These are phyloP conservation scores for Daldinia concentrica DNA, from an alignment of 495 filamentous ascomycete genomes.

Conservation along the genomic window DNA sequence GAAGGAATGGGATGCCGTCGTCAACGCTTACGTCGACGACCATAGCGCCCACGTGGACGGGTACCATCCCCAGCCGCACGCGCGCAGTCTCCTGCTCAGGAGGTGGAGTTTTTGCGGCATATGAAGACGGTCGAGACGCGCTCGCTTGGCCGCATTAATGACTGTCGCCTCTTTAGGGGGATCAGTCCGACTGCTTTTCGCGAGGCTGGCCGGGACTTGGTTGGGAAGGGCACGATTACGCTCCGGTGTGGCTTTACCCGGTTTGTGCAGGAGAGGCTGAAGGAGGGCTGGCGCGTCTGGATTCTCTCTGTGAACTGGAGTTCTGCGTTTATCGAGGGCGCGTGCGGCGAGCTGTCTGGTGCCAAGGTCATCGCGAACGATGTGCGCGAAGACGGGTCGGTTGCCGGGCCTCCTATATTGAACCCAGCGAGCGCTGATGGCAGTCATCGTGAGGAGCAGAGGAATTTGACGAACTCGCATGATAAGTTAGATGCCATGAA, in stretches of 20 bases:
- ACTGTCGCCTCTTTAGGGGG: slow-evolving; percentile 48
- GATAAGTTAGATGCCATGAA: slow-evolving; percentile 46
- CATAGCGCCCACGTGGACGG: slow-evolving; percentile 43
- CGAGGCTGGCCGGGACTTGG: slow-evolving; percentile 41
- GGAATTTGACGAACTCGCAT: slow-evolving; percentile 46
- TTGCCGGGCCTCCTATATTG: slow-evolving; percentile 48
- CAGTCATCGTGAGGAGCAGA: not conserved
- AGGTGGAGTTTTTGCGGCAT: slow-evolving; percentile 51
- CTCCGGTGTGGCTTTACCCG: slow-evolving; percentile 50
- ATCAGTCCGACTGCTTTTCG: slow-evolving; percentile 33
- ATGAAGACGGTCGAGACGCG: slow-evolving; percentile 48
- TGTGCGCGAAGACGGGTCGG: slow-evolving; percentile 44
- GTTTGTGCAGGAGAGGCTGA: slow-evolving; percentile 39
- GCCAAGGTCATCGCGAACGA: slow-evolving; percentile 47
- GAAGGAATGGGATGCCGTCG: slow-evolving; percentile 49
- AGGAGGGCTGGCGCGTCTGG: slow-evolving; percentile 44
- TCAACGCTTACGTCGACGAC: slow-evolving; percentile 50
- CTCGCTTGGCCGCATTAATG: slow-evolving; percentile 48
- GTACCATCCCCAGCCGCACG: slow-evolving; percentile 41
- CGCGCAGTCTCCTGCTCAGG: slow-evolving; percentile 42
- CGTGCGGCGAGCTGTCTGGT: slow-evolving; percentile 35
- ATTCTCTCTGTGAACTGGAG: slow-evolving; percentile 60
- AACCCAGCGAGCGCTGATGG: slow-evolving; percentile 6
- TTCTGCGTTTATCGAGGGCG: slow-evolving; percentile 51
- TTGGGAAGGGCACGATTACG: slow-evolving; percentile 37